Conservation (phyloP, 345 rosid species). For the Sonneratia caseolaris region DNA sequence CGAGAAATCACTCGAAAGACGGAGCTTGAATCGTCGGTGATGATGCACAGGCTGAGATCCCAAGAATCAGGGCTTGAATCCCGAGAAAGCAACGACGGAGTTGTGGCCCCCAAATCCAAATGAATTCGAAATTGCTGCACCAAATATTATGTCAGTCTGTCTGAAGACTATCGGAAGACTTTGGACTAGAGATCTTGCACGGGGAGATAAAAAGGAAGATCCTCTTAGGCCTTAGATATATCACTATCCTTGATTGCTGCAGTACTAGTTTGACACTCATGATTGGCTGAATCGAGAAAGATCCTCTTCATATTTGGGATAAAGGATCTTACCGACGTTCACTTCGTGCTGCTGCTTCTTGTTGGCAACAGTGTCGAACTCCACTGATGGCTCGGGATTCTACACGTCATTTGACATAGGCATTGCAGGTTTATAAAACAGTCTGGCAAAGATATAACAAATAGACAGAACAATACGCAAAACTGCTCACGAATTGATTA, state of each 20-base stretch:
- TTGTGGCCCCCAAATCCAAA: conserved; percentile 99
- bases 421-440: neutral
- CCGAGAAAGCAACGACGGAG: conserved; percentile 87
- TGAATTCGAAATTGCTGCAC: conserved; percentile 84
- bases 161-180: neutral
- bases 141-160: neutral
- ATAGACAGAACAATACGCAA: neutral
- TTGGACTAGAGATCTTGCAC: neutral
- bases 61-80: conserved; percentile 64
- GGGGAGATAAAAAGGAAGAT: too few species aligned
- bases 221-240: too few species aligned
- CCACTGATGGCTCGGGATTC: conserved; percentile 86
- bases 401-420: conserved; percentile 16
- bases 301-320: neutral
- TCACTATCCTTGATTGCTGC: neutral
- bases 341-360: conserved; percentile 86
- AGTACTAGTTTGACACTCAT: neutral
- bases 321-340: conserved; percentile 74
- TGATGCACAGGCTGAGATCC: neutral
- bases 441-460: neutral
- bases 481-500: conserved; percentile 76
- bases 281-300: too few species aligned
- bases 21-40: neutral
- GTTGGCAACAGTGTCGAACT: conserved; percentile 79
- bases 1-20: conserved; percentile 3